These are phyloP conservation scores for Clitoria ternatea DNA, from an alignment of 306 rosid species.

Conservation along the genomic window DNA sequence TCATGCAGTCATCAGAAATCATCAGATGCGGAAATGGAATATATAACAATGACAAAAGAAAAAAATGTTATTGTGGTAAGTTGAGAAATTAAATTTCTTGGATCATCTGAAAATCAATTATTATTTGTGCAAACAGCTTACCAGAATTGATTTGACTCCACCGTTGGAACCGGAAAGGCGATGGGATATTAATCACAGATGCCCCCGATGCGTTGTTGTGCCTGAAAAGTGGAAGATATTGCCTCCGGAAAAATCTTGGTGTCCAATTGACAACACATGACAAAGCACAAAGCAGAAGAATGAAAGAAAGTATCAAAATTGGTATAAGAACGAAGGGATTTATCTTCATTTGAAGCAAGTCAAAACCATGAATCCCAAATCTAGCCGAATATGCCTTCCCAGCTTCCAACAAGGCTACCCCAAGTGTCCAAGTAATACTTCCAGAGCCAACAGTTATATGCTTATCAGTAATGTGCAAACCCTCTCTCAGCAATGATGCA, in stretches of 20 bases:
- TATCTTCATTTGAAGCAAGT: conserved; percentile 58
- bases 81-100: neutral
- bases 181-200: conserved; percentile 67
- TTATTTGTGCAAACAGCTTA: conserved; percentile 36
- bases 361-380: conserved; percentile 54
- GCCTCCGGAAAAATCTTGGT: conserved; percentile 77
- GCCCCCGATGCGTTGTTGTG: conserved; percentile 53
- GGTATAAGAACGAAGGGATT: conserved; percentile 52
- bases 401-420: conserved; percentile 90
- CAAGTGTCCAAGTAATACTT: conserved; percentile 94
- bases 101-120: conserved; percentile 2
- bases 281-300: conserved; percentile 59
- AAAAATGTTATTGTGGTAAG: neutral
- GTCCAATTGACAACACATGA: conserved; percentile 61
- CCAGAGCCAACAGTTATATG: conserved; percentile 87
- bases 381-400: conserved; percentile 61
- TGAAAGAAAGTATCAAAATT: conserved; percentile 58
- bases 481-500: conserved; percentile 79
- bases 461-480: conserved; percentile 80
- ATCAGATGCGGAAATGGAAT: neutral
- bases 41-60: neutral
- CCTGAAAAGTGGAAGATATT: conserved; percentile 81
- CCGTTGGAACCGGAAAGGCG: conserved; percentile 76
- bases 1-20: conserved; percentile 3
- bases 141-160: conserved; percentile 96